Evolutionary conservation across 169 alveolate genomes (phyloP), one percentile per base, ranked within the genome.

Genomic region (Perkinsus olseni): DNA sequence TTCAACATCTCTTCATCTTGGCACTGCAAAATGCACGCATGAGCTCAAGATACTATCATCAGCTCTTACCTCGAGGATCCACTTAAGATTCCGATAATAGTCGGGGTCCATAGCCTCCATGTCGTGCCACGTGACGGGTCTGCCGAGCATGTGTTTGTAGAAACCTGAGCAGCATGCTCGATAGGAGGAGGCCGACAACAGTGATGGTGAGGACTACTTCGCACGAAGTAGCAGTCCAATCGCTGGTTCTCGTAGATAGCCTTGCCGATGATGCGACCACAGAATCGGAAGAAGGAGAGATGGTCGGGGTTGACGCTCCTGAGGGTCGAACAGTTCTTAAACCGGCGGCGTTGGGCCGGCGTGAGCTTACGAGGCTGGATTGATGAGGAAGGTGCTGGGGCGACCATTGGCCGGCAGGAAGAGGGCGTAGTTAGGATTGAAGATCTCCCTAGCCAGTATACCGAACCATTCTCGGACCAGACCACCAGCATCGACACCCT

Each of bases 401-500:
- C 62, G 6, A 10, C 62, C 62, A 45, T 45, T 45, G 17, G 93
- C 98, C 97, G 91, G 99, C 99, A 92, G 95, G 95, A 98, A 98
- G 74, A 98, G 95, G 48, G 99, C 99, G 93, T 99, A 99, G 96
- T 98, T 98, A 38, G 99, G 99, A 94, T 99, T 99, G 95, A 99
- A 99, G 97, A 99, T 99, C 96, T 99, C 99, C 94, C 98, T 97
- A 39, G 99, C 99, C 92, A 99, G 95, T 38, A 98, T 97, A 39
- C 97, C 97, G 93, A 98, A 98, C 99, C 99, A 99, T 95, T 99
- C 99, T 94, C 99, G 96, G 40, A 99, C 98, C 10, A 99, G 97
- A 21, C 99, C 99, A 8, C 99, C 99, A 28, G 99, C 99, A 95
- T 99, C 99, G 92, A 99, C 96, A 38, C 99, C 99, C 94, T 99